A percentile compares a stretch with the other conserved stretches of the same genome.
These are phyloP conservation scores for Fusarium compactum DNA, from an alignment of 2,329 filamentous ascomycete species.

Conservation along the genomic window DNA sequence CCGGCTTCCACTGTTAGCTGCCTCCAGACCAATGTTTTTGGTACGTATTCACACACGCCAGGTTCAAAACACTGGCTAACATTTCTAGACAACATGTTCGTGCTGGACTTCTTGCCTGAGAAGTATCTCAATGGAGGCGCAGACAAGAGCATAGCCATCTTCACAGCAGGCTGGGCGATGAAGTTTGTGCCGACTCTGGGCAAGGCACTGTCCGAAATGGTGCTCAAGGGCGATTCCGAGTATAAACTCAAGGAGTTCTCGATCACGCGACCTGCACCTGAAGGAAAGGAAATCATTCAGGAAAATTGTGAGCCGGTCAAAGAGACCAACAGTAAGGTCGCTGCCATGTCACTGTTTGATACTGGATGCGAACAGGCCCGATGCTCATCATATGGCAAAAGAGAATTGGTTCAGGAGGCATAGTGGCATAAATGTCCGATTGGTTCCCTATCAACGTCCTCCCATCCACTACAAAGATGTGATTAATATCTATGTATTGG, in stretches of 20 bases:
- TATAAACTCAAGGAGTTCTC: conserved; percentile 22
- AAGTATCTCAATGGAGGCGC: conserved; percentile 15
- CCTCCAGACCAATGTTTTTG: conserved; percentile 28
- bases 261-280: conserved; percentile 12
- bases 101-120: conserved; percentile 34
- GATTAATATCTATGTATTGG: neutral
- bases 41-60: neutral
- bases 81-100: conserved; percentile 31
- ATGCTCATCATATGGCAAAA: conserved; percentile 1
- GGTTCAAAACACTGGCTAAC: neutral
- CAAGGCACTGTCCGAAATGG: conserved; percentile 30
- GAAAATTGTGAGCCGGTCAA: neutral
- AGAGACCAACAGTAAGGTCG: neutral
- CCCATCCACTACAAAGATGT: neutral
- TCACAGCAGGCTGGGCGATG: conserved; percentile 37
- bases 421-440: neutral
- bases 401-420: neutral
- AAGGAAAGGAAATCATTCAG: conserved; percentile 23
- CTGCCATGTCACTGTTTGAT: neutral
- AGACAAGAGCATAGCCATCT: conserved; percentile 25
- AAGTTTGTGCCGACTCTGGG: conserved; percentile 36
- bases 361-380: neutral
- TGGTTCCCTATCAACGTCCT: neutral
- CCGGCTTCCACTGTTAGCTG: conserved; percentile 27
- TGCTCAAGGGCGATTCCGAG: conserved; percentile 15